Evolutionary conservation across 129 eudicot genomes (phyloP), one percentile per base, ranked within the genome.

Genomic region (Mikania micrantha): DNA sequence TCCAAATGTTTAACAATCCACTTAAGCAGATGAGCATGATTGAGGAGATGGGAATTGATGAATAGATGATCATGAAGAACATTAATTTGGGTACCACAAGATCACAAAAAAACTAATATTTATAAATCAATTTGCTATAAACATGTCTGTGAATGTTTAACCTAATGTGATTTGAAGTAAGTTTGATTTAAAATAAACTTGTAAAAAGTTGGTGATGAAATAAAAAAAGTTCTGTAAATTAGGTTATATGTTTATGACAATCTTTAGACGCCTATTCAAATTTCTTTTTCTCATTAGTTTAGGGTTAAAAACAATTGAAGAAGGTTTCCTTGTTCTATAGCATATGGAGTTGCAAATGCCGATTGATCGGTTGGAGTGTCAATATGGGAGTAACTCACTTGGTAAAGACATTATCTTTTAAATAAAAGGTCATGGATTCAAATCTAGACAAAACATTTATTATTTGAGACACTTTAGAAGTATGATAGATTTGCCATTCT

Each of bases 41-140:
- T 31, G 97, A 81, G 64, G 97, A 87, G 35, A 69, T 90, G 67
- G 84, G 84, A 9, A 54, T 66, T 66, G 91, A 88, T 36, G 84
- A 85, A 54, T 84, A 84, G 72, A 61, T 63, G 66, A 36, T 35
- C 60, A 47, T 58, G 42, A 67, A 44, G 60, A 66, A 66, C 61
- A n/a, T n/a, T n/a, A 45, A 31, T 12, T 70, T n/a, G n/a, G 27
- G 47, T 70, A 53, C 53, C 53, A 12, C 60, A 10, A n/a, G n/a
- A n/a, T 24, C 56, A n/a, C 27, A 32, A 7, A 22, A 27, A 27
- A 58, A 31, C 5, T 13, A 5, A 35, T 22, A 20, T 66, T 36
- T 56, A n/a, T 67, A 40, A 59, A 45, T 29, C 20, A 32, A 35
- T 47, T 47, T 65, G 54, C 60, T 67, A 66, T 35, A 75, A 49